Evolutionary conservation across 2,329 filamentous ascomycete genomes (phyloP), one percentile per base, ranked within the genome.

Genomic region (Penicillium polonicum): DNA sequence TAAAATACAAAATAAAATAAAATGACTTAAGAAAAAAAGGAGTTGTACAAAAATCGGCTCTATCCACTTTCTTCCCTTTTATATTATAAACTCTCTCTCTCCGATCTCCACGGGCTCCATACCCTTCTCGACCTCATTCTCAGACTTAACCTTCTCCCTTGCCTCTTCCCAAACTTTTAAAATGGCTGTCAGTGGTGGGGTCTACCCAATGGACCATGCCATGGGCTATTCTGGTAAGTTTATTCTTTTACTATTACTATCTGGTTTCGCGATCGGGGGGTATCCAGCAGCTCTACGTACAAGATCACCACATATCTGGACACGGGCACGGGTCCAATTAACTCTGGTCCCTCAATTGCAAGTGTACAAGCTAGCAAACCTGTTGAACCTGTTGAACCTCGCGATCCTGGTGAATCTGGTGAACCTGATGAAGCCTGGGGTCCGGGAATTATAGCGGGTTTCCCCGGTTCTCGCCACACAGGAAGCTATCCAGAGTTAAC

Each of bases 151-250:
- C 62, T 60, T 67, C 65, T 67, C 62, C 38, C 41, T 56, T 52
- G 13, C 48, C 31, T 56, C 63, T 60, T 49, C 48, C 52, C 4
- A 2, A 38, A 36, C 36, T 49, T 17, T 39, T 45, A 63, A 39
- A 52, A 72, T 72, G 70, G 63, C 68, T 65, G 23, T 53, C 23
- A 67, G 62, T 46, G 68, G 66, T 43, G 68, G 68, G 57, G 65
- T 65, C 9, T 66, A 70, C 57, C 65, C 68, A 3, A 60, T 71
- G 60, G 67, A 72, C 17, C 60, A 65, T 21, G 59, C 63, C 31
- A 61, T 66, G 35, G 60, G 61, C 6, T 35, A 58, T 9, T 52
- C 57, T 55, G 64, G 61, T 68, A 50, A 64, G 66, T 67, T 35
- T 35, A 15, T 13, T 33, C 13, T 33, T 33, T 13, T 33, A 7